Base-by-base conservation (phyloP, 2,329 filamentous ascomycete genomes). In the Colletotrichum sojae region DNA sequence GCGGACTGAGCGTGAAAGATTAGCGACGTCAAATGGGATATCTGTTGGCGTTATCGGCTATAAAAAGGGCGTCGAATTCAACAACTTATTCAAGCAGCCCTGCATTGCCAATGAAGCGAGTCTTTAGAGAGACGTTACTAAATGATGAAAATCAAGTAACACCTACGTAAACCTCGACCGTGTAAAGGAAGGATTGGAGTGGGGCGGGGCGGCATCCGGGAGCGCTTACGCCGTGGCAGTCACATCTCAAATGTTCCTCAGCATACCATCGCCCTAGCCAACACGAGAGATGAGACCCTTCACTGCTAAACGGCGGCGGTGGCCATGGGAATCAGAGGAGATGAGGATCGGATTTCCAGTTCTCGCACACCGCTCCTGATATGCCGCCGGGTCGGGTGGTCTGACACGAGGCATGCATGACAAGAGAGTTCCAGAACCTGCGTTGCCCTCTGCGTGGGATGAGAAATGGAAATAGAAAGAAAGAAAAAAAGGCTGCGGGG, bases 21-120 rank as follows among this genome's bases (percentile, higher is more conserved):
- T 16, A 52, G 52, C 12, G 18, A 43, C 10, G 31, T 63, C 20
- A 56, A 15, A 10, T 16, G 40, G 9, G 43, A 57, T 31, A 27
- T 63, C 45, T 16, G 22, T 31, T 18, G 9, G 27, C 9, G 25
- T 51, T 43, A 20, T 63, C 10, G 61, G 43, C 43, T 57, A 49
- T 10, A 20, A 15, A 20, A 51, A 57, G 16, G 16, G 18, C 16
- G 6, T 51, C 3, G 18, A 43, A 13, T 8, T 57, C 16, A 51
- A n/a, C 6, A 6, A 31, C 16, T 4, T 51, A 16, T 58, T 57
- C 16, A 31, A 51, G 8, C 51, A 43, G 20, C 27, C 10, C 10
- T n/a, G 16, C 10, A n/a, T 45, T 31, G 13, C 5, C 43, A 20
- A 4, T 25, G 15, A 6, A 5, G 15, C 51, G n/a, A 36, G 8